Evolutionary conservation across 441 rosid genomes (phyloP), one percentile per base, ranked within the genome.

Genomic region (Erodium texanum): DNA sequence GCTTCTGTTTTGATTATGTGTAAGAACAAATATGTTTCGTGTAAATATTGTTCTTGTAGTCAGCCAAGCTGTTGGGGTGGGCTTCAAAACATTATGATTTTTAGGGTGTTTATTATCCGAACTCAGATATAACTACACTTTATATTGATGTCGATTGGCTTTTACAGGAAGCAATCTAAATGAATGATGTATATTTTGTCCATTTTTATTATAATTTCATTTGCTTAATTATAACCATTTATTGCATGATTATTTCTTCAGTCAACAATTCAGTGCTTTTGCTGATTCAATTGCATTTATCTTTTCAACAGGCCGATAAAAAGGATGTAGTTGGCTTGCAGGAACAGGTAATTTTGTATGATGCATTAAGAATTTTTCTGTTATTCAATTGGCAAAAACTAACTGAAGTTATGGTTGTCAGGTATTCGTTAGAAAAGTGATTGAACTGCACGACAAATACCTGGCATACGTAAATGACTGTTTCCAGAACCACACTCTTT

Each of bases 261-360:
- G n/a, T n/a, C n/a, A n/a, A 27, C 7, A n/a, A 54, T 23, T 54
- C 23, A 54, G 18, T 23, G 8, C 18, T 16, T n/a, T 18, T 54
- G 61, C 10, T 67, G 38, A 43, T 67, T 10, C 0, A 27, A 32
- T n/a, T 50, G 43, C 52, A 11, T 27, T 12, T 11, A 7, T 27
- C 18, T 52, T 50, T 64, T 68, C 12, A 36, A 67, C 78, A 86
- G 93, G 89, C 83, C 15, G 90, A 88, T 1, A 88, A 83, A 74
- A 84, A 70, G 75, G 93, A 88, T 61, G 76, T 84, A n/a, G 87
- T 86, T 72, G 93, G 93, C 41, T 38, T 84, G 68, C 84, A 83
- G 70, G 86, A 81, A 62, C 86, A 83, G 84, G 86, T 83, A n/a
- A 75, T 24, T 56, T 50, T 52, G 14, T 22, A 18, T 56, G 24